Conservation (phyloP, 2,329 filamentous ascomycete species). For the Monosporascus sp. region DNA sequence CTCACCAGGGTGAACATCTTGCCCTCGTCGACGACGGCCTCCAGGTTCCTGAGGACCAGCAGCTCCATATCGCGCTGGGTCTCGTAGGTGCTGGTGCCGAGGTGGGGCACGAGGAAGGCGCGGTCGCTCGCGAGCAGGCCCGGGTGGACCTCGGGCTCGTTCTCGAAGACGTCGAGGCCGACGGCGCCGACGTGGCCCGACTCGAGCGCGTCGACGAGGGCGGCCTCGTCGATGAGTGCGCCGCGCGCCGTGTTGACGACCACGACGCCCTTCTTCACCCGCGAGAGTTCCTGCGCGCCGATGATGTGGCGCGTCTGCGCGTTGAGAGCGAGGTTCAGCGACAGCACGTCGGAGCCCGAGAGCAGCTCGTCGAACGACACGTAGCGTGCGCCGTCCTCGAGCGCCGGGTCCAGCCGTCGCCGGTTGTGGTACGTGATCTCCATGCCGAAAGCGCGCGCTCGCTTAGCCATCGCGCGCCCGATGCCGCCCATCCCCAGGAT, state of each 20-base stretch:
- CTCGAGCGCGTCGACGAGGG: slow-evolving; percentile 68
- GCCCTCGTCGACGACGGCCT: slow-evolving; percentile 54
- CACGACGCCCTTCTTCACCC: slow-evolving; percentile 73
- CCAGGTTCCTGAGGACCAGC: slow-evolving; percentile 46
- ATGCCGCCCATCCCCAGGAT: slow-evolving; percentile 87
- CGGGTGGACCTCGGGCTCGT: slow-evolving; percentile 72
- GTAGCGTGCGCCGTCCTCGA: slow-evolving; percentile 55
- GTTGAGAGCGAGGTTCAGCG: slow-evolving; percentile 75
- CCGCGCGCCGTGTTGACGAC: slow-evolving; percentile 81
- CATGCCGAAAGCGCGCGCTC: slow-evolving; percentile 73
- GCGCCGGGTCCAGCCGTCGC: slow-evolving; percentile 48
- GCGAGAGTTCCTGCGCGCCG: slow-evolving; percentile 60
- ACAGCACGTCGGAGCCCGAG: slow-evolving; percentile 66
- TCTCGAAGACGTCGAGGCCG: slow-evolving; percentile 77
- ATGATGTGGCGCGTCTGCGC: slow-evolving; percentile 72
- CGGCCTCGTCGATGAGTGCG: slow-evolving; percentile 75
- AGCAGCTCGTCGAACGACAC: slow-evolving; percentile 71
- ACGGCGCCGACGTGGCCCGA: slow-evolving; percentile 63
- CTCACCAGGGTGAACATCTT: slow-evolving; percentile 64
- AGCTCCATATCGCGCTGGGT: slow-evolving; percentile 62
- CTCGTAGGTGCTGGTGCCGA: slow-evolving; percentile 77
- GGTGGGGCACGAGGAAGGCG: slow-evolving; percentile 74
- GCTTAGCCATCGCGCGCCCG: slow-evolving; percentile 66
- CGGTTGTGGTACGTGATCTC: slow-evolving; percentile 71
- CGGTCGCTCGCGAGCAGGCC: slow-evolving; percentile 64